Evolutionary conservation across 352 stramenopile genomes (phyloP).

Genomic region (Albugo laibachii): DNA sequence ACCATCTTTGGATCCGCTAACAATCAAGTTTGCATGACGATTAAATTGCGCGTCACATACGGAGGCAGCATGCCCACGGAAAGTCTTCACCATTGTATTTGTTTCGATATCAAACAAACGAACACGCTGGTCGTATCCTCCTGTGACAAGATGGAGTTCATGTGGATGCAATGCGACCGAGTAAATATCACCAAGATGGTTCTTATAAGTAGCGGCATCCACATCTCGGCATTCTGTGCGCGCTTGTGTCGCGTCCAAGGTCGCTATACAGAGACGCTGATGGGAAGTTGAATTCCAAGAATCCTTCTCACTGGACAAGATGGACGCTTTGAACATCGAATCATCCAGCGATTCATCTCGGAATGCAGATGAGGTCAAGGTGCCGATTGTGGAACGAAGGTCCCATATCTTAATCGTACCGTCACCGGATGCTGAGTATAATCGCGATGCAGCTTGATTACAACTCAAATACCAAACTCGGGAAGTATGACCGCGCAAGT

Average conservation of each 20-base stretch:
- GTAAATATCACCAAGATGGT: conserved; percentile 59
- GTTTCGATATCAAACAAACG: conserved; percentile 70
- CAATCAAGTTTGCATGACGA: conserved; percentile 67
- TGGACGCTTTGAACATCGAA: neutral
- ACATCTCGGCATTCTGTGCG: conserved; percentile 1
- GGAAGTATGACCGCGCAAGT: conserved; percentile 58
- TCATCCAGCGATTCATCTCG: conserved; percentile 11
- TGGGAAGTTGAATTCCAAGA: neutral
- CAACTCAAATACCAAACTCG: conserved; percentile 67
- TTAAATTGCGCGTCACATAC: conserved; percentile 80
- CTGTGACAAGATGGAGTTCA: conserved; percentile 73
- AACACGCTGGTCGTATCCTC: conserved; percentile 75
- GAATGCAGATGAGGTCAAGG: conserved; percentile 7
- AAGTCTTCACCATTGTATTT: conserved; percentile 48
- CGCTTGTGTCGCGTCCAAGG: neutral
- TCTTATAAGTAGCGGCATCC: conserved; percentile 27
- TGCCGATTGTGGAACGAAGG: conserved; percentile 15
- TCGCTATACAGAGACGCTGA: neutral
- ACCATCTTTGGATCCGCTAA: conserved; percentile 74
- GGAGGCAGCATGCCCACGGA: conserved; percentile 55
- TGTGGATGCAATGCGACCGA: conserved; percentile 68
- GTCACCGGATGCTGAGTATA: conserved; percentile 66
- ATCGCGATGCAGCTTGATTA: conserved; percentile 33
- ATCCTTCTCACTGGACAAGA: neutral
- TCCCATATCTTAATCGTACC: conserved; percentile 77